A percentile compares a stretch with the other conserved stretches of the same genome.
These are phyloP conservation scores for Perkinsus olseni DNA, from an alignment of 169 alveolate species.

Conservation along the genomic window DNA sequence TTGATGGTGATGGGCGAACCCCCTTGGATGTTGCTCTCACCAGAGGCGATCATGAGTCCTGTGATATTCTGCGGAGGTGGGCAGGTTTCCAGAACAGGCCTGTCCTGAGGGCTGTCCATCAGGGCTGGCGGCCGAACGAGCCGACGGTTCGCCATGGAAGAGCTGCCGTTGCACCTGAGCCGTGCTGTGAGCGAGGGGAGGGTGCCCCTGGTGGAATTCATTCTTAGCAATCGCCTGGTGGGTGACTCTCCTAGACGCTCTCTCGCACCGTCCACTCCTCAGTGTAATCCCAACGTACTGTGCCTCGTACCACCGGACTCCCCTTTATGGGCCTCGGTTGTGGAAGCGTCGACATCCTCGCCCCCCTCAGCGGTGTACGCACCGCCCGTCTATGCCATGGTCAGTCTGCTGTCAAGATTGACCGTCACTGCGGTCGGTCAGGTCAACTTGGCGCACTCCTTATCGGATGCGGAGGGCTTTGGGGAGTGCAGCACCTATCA, in stretches of 20 bases:
- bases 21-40: neutral
- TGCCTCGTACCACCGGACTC: neutral
- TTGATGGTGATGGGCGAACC: neutral
- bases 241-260: no score
- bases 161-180: neutral
- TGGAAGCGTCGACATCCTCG: no score
- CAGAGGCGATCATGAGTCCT: neutral
- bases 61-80: neutral
- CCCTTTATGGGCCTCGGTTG: neutral
- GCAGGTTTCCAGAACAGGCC: neutral
- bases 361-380: neutral
- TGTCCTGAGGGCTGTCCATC: neutral
- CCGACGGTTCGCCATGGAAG: neutral
- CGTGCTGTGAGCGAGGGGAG: neutral
- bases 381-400: neutral
- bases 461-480: neutral
- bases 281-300: neutral
- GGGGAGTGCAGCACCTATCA: neutral
- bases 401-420: neutral
- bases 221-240: neutral
- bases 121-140: neutral
- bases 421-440: neutral
- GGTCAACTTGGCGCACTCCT: neutral
- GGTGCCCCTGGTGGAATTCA: neutral
- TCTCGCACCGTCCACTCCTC: neutral